Evolutionary conservation across 2,329 filamentous ascomycete genomes (phyloP).

Genomic region (Chaetomium sp.): DNA sequence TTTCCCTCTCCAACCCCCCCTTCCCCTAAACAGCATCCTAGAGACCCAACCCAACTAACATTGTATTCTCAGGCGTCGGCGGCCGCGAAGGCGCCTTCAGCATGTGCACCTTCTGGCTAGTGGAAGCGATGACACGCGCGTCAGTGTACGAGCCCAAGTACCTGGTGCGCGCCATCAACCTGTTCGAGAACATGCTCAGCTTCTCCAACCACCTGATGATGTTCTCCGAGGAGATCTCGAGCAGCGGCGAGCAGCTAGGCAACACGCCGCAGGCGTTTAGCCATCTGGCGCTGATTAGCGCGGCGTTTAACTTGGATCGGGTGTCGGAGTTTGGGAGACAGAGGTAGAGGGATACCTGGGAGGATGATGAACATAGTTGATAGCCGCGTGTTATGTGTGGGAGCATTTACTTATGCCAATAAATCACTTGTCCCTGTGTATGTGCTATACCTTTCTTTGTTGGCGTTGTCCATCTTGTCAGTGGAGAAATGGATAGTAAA

Average conservation of each 20-base stretch:
- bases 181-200: slow-evolving; percentile 72
- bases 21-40: slow-evolving; percentile 13
- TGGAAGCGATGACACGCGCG: slow-evolving; percentile 69
- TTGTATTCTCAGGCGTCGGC: slow-evolving; percentile 52
- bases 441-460: too few relatives aligned
- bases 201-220: slow-evolving; percentile 73
- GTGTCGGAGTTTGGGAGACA: slow-evolving; percentile 28
- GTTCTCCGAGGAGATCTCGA: slow-evolving; percentile 73
- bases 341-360: not conserved
- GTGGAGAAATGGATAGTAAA: too few relatives aligned
- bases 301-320: slow-evolving; percentile 65
- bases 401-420: not conserved
- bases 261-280: slow-evolving; percentile 77
- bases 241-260: slow-evolving; percentile 68
- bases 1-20: not conserved
- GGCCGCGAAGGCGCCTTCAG: slow-evolving; percentile 70
- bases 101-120: slow-evolving; percentile 80
- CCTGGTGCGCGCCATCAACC: slow-evolving; percentile 52
- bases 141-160: slow-evolving; percentile 60
- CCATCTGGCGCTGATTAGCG: slow-evolving; percentile 68
- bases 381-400: not conserved
- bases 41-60: not conserved
- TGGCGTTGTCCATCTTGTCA: too few relatives aligned
- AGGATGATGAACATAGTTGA: too few relatives aligned
- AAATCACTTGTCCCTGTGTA: too few relatives aligned